A percentile compares a stretch with the other conserved stretches of the same genome.
phyloP scores from a whole-genome alignment of 495 filamentous ascomycete species.

The Xylaria flabelliformis region DNA sequence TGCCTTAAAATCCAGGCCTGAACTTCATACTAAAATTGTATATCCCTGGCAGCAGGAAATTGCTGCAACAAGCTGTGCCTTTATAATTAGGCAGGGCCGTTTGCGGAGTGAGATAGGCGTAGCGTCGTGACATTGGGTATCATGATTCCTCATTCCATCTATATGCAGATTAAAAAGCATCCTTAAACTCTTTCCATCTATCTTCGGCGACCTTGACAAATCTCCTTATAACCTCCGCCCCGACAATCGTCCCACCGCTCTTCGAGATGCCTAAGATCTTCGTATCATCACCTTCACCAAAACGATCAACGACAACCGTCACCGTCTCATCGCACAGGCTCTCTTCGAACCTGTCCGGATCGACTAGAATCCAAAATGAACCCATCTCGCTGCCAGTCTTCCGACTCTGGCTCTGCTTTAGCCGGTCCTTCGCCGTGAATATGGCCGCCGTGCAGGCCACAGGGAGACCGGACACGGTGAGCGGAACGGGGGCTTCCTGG shows the following conservation, averaged over 20 bases:
- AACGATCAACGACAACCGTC: conserved; percentile 73
- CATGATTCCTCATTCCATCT: conserved; percentile 25
- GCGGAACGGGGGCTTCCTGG: conserved; percentile 50
- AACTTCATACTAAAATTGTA: not conserved
- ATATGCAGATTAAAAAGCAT: conserved; percentile 15
- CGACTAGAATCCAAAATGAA: conserved; percentile 77
- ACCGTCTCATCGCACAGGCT: conserved; percentile 74
- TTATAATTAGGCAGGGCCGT: not conserved
- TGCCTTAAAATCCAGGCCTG: not conserved
- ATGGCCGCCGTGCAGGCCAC: conserved; percentile 76
- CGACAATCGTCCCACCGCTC: conserved; percentile 67
- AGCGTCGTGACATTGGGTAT: conserved; percentile 24
- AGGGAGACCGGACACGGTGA: conserved; percentile 67
- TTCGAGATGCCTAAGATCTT: conserved; percentile 77
- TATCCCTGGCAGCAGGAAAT: not conserved
- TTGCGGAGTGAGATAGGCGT: not conserved
- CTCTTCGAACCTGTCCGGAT: conserved; percentile 93
- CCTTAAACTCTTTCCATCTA: conserved; percentile 51
- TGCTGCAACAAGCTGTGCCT: not conserved
- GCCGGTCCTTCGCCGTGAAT: conserved; percentile 69
- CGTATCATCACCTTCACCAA: conserved; percentile 52
- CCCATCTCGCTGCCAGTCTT: conserved; percentile 53
- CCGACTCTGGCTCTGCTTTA: conserved; percentile 33
- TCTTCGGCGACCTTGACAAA: conserved; percentile 46
- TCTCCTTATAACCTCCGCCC: conserved; percentile 48